Evolutionary conservation across 2,329 filamentous ascomycete species (phyloP).

Genomic region (Paecilomyces sp.): DNA sequence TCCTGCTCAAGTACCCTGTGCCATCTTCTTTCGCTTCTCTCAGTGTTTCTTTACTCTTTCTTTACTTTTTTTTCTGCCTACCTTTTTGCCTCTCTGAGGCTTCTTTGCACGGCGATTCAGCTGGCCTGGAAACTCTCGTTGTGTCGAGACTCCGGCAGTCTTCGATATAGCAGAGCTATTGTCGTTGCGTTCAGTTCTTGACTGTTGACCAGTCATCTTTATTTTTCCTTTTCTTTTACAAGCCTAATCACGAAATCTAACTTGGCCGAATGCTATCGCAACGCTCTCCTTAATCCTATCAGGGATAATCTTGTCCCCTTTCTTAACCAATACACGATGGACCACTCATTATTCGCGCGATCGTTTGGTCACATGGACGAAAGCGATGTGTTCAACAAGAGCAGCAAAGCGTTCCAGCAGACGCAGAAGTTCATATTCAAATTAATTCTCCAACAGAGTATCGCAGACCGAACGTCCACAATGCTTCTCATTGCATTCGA

Average conservation of each 20-base stretch:
- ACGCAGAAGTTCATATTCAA: background rate
- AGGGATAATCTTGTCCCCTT: background rate
- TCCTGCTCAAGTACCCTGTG: background rate
- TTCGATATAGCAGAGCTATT: background rate
- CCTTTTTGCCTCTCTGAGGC: background rate
- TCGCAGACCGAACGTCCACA: conserved; percentile 4
- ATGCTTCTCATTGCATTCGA: conserved; percentile 9
- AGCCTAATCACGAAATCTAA: background rate
- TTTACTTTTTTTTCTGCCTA: background rate
- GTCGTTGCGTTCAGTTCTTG: background rate
- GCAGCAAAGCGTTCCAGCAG: background rate
- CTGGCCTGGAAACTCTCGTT: background rate
- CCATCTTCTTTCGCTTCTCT: background rate
- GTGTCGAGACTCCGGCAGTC: background rate
- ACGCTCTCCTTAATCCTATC: background rate
- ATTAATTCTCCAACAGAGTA: conserved; percentile 1
- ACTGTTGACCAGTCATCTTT: background rate
- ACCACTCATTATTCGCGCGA: background rate
- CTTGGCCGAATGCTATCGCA: background rate
- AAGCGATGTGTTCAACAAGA: background rate
- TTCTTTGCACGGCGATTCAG: background rate
- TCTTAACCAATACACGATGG: background rate
- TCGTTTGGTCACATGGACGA: background rate
- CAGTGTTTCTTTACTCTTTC: background rate
- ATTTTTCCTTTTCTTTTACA: background rate